A percentile compares a stretch with the other conserved stretches of the same genome.
Evolutionary conservation across 106 monocot genomes (phyloP).

Genomic region (Dioscorea alata): DNA sequence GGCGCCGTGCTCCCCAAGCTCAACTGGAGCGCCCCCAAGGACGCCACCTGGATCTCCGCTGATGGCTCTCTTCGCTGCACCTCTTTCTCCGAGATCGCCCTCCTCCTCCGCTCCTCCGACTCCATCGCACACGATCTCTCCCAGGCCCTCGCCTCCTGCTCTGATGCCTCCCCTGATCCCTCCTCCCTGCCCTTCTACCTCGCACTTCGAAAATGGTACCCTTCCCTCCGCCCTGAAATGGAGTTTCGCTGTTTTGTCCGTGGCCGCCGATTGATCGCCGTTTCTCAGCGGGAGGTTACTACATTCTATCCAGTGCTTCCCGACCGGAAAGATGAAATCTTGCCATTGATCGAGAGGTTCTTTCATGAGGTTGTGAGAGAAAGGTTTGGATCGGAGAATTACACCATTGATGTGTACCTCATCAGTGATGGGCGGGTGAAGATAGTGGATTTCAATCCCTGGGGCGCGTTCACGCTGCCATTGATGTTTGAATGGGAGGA

Average conservation of each 20-base stretch:
- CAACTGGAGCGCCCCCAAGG: slow-evolving; percentile 92
- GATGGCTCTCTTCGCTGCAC: slow-evolving; percentile 61
- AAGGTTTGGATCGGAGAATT: slow-evolving; percentile 45
- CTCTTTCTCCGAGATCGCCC: slow-evolving; percentile 64
- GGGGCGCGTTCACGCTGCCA: slow-evolving; percentile 76
- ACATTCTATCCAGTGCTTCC: slow-evolving; percentile 68
- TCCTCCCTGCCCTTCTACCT: slow-evolving; percentile 31
- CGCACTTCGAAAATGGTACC: slow-evolving; percentile 76
- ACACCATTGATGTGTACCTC: slow-evolving; percentile 78
- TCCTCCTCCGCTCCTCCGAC: slow-evolving; percentile 86
- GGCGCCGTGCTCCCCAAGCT: slow-evolving; percentile 89
- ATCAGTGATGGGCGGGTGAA: slow-evolving; percentile 45
- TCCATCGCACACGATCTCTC: slow-evolving; percentile 66
- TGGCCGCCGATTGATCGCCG: slow-evolving; percentile 29
- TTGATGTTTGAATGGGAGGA: slow-evolving; percentile 84
- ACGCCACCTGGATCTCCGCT: slow-evolving; percentile 70
- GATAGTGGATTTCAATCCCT: slow-evolving; percentile 88
- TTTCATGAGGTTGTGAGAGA: slow-evolving; percentile 43
- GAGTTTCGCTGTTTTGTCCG: slow-evolving; percentile 90
- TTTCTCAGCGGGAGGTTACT: slow-evolving; percentile 76
- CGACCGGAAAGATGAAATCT: slow-evolving; percentile 39
- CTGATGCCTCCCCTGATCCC: slow-evolving; percentile 2
- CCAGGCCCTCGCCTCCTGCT: slow-evolving; percentile 35
- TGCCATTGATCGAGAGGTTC: slow-evolving; percentile 36
- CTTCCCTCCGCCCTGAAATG: slow-evolving; percentile 53